These are phyloP conservation scores for Ophiostoma ips DNA, from an alignment of 2,329 filamentous ascomycete species.

Conservation along the genomic window DNA sequence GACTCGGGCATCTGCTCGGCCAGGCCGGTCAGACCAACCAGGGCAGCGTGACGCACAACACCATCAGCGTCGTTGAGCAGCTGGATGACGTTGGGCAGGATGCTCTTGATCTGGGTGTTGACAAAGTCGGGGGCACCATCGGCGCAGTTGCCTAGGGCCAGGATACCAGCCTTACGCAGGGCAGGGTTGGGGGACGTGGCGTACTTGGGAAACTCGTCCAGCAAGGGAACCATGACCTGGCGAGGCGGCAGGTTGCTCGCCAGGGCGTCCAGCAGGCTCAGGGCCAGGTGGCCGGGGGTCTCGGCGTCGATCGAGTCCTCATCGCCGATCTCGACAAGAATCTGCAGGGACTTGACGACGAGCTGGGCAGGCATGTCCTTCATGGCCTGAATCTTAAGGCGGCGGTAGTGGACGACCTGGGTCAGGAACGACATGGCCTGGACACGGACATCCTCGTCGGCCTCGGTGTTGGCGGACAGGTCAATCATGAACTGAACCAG, in stretches of 20 bases:
- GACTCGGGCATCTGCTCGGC: constrained; percentile 91
- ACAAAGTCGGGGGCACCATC: constrained; percentile 97
- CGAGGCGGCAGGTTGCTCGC: constrained; percentile 79
- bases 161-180: constrained; percentile 77
- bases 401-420: constrained; percentile 80
- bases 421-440: constrained; percentile 91
- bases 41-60: constrained; percentile 71
- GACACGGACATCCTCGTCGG: constrained; percentile 72
- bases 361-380: constrained; percentile 71
- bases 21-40: constrained; percentile 77
- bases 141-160: constrained; percentile 84
- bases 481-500: constrained; percentile 90
- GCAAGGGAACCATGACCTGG: constrained; percentile 83
- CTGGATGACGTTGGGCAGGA: constrained; percentile 72
- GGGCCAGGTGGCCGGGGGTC: constrained; percentile 70
- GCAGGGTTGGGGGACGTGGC: constrained; percentile 61
- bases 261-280: constrained; percentile 79
- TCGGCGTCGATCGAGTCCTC: constrained; percentile 71
- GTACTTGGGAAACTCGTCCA: constrained; percentile 74
- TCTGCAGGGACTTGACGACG: constrained; percentile 75
- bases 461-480: constrained; percentile 59
- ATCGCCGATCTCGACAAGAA: constrained; percentile 77
- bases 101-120: constrained; percentile 73
- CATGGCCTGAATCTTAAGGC: constrained; percentile 88
- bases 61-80: constrained; percentile 74